Evolutionary conservation across 495 filamentous ascomycete species (phyloP), one percentile per base, ranked within the genome.

Genomic region (Hamigera avellanea): DNA sequence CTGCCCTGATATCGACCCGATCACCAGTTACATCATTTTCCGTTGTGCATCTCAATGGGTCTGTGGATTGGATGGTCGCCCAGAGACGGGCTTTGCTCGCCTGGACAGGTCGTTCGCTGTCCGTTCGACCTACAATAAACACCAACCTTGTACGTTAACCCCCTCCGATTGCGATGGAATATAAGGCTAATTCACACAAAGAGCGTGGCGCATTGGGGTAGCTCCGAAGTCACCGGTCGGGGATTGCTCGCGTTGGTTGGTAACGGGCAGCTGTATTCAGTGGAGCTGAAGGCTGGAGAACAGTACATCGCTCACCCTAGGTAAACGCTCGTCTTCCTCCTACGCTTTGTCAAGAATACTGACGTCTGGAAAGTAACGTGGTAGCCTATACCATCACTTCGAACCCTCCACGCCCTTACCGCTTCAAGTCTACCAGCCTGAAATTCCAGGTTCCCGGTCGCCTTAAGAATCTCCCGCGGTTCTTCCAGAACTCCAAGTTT

Each of bases 31-130:
- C 87, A 0, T 88, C 86, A 7, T 87, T 98, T 47, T 76, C 78
- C 14, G 76, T 93, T 13, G 67, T 98, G 13, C 76, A 88, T 48
- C 74, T 98, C 25, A 84, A 98, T 67, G 91, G 91, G 19, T 84
- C 86, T n/a, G 73, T 82, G 40, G 91, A 98, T 63, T 98, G 93
- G 91, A 86, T 89, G 69, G 62, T 98, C 18, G 70, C 82, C 8
- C 88, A 94, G 54, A 68, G 83, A 35, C 76, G 81, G 41, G 86
- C 84, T 7, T 67, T 98, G 37, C 69, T 95, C 8, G 93, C 91
- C 37, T 98, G 91, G 91, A 93, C 86, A n/a, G 91, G 91, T 18
- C 79, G 88, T 52, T 84, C 85, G 2, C 66, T 98, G 16, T 62
- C 71, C 12, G 69, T 91, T 9, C 70, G 70, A 16, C 89, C 91